Evolutionary conservation across 2,329 filamentous ascomycete species (phyloP).

Genomic region (Ceratocystis lukuohia): DNA sequence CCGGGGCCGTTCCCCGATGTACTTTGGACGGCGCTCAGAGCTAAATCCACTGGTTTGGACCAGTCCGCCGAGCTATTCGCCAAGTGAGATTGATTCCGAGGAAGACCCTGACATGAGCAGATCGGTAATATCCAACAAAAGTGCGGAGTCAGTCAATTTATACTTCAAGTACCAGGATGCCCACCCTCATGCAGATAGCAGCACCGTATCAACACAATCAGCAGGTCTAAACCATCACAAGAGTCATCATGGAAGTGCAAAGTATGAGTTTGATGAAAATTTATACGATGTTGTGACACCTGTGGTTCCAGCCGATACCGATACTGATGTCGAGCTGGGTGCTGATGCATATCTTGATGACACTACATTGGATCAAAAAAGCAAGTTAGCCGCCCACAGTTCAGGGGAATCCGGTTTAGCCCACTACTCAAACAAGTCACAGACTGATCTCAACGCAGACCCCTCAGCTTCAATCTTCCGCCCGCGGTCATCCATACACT

Average conservation of each 20-base stretch:
- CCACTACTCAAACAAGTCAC: background rate
- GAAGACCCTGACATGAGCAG: background rate
- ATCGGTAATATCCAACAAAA: background rate
- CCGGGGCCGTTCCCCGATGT: slow-evolving; percentile 18
- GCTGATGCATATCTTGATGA: background rate
- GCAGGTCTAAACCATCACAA: background rate
- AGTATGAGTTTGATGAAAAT: background rate
- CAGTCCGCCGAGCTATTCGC: slow-evolving; percentile 16
- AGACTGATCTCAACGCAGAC: background rate
- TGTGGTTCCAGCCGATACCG: background rate
- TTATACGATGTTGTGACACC: background rate
- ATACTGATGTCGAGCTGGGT: background rate
- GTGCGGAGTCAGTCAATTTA: background rate
- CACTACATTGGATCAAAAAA: background rate
- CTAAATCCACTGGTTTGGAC: slow-evolving; percentile 18
- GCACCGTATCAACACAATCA: background rate
- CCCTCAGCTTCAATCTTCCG: background rate
- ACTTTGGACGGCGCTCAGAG: slow-evolving; percentile 15
- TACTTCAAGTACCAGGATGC: background rate
- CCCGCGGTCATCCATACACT: background rate
- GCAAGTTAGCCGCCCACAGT: background rate
- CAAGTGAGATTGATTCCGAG: slow-evolving; percentile 10
- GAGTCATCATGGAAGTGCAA: background rate
- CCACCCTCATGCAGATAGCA: background rate
- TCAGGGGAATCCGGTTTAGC: background rate